Conservation (phyloP, 2,329 filamentous ascomycete species). For the Exophiala mesophila region DNA sequence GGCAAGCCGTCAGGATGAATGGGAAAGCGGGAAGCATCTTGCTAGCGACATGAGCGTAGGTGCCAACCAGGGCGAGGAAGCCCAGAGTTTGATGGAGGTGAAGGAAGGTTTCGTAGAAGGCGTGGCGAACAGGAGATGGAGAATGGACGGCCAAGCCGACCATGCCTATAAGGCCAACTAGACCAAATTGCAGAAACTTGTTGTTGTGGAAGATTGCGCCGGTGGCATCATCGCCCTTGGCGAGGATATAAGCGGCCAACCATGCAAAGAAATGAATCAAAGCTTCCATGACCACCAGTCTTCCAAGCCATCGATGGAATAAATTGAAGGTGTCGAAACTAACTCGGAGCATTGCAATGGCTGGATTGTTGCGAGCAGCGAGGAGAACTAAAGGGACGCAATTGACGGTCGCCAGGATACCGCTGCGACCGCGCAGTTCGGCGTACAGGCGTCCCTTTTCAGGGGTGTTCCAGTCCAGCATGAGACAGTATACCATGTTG, state of each 20-base stretch:
- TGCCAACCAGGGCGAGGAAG: slow-evolving; percentile 39
- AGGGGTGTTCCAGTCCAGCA: slow-evolving; percentile 41
- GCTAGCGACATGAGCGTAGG: slow-evolving; percentile 41
- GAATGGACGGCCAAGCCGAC: slow-evolving; percentile 40
- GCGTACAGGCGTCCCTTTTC: slow-evolving; percentile 59
- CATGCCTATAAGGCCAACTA: slow-evolving; percentile 41
- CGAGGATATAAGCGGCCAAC: slow-evolving; percentile 67
- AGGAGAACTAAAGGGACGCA: slow-evolving; percentile 88
- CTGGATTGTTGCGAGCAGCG: slow-evolving; percentile 85
- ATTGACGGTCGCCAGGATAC: slow-evolving; percentile 78
- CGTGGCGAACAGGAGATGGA: slow-evolving; percentile 41
- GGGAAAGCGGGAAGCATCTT: slow-evolving; percentile 39
- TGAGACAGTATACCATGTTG: slow-evolving; percentile 68
- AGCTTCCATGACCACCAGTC: slow-evolving; percentile 66
- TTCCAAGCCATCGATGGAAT: slow-evolving; percentile 76
- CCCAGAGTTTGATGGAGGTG: slow-evolving; percentile 45
- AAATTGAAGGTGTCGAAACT: slow-evolving; percentile 97
- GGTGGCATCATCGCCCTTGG: slow-evolving; percentile 53
- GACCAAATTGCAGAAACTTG: slow-evolving; percentile 42
- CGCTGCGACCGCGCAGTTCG: slow-evolving; percentile 78
- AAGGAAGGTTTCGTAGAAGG: slow-evolving; percentile 45
- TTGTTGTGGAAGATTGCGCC: slow-evolving; percentile 31
- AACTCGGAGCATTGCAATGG: slow-evolving; percentile 75
- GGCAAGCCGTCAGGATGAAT: slow-evolving; percentile 35
- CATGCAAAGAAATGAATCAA: slow-evolving; percentile 70